Evolutionary conservation across 768 basidiomycete species (phyloP).

Genomic region (Cystofilobasidium macerans): DNA sequence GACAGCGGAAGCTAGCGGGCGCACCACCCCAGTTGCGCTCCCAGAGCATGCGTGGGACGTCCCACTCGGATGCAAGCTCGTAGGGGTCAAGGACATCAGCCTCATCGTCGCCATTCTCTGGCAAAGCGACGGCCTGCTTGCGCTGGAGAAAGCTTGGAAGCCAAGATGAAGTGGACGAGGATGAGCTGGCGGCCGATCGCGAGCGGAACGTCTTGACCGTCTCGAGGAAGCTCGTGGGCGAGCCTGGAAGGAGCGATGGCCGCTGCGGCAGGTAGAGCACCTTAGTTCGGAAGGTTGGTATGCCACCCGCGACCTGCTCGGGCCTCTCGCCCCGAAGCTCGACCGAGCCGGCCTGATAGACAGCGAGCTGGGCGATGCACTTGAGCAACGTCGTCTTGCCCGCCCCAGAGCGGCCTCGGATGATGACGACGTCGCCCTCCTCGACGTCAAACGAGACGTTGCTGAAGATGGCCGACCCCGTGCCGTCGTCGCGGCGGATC

Average conservation of each 20-base stretch:
- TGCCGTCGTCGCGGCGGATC: conserved; percentile 23
- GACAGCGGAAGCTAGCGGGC: too few relatives aligned
- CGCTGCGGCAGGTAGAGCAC: conserved; percentile 82
- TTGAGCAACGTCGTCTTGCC: conserved; percentile 59
- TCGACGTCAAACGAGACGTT: conserved; percentile 53
- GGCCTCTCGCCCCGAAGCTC: conserved; percentile 57
- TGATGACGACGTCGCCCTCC: conserved; percentile 61
- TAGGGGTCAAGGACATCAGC: conserved; percentile 18
- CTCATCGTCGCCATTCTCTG: conserved; percentile 1
- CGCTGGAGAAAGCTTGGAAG: conserved; percentile 2
- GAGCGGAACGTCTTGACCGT: conserved; percentile 48
- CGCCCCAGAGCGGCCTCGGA: conserved; percentile 70
- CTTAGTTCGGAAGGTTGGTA: conserved; percentile 64
- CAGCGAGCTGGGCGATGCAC: conserved; percentile 65
- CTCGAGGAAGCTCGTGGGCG: conserved; percentile 60
- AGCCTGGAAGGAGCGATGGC: conserved; percentile 71
- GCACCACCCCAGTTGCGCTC: conserved; percentile 64
- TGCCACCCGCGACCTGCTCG: conserved; percentile 40
- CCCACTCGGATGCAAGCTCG: conserved; percentile 45
- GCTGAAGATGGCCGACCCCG: conserved; percentile 45
- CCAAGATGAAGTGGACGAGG: conserved; percentile 4
- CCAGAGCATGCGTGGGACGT: conserved; percentile 59
- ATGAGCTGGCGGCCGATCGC: conserved; percentile 34
- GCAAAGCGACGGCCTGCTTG: conserved; percentile 8
- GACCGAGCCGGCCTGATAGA: conserved; percentile 54